Evolutionary conservation across 176 grass and related monocot species (phyloP).

Genomic region (Oryza australiensis): DNA sequence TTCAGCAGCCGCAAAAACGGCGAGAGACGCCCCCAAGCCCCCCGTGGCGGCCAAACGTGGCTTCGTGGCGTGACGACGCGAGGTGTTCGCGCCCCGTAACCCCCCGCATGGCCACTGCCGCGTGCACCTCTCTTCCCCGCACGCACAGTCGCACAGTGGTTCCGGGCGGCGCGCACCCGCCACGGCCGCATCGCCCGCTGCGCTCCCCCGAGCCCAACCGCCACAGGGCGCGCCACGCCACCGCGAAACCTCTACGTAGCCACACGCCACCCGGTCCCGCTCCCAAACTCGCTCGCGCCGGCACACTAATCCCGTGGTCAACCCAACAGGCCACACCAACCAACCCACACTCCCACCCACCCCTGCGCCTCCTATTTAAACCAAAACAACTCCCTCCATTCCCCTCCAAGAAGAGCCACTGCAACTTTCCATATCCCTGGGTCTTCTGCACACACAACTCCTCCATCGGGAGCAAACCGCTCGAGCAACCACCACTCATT

Average conservation of each 20-base stretch:
- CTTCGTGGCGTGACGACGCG: too few species aligned
- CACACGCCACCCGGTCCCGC: slow-evolving; percentile 1
- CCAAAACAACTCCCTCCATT: background rate
- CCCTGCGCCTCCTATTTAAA: slow-evolving; percentile 63
- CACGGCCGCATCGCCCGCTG: background rate
- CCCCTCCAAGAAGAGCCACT: slow-evolving; percentile 45
- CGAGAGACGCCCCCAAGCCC: background rate
- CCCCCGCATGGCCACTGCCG: background rate
- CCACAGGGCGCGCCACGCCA: background rate
- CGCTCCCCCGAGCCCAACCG: background rate
- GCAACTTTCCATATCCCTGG: background rate
- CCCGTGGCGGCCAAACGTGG: too few species aligned
- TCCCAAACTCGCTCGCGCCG: background rate
- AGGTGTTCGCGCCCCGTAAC: background rate
- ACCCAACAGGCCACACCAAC: slow-evolving; percentile 27
- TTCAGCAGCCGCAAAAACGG: background rate
- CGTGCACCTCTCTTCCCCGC: background rate
- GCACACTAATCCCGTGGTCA: slow-evolving; percentile 15
- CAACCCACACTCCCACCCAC: slow-evolving; percentile 3
- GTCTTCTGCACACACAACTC: slow-evolving; percentile 29
- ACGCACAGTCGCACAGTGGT: background rate
- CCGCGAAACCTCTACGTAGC: background rate
- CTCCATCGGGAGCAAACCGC: background rate
- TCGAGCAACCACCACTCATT: background rate
- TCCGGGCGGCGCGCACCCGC: slow-evolving; percentile 11